phyloP scores from a whole-genome alignment of 208 protist genomes.

The Acanthamoeba castellanii region DNA sequence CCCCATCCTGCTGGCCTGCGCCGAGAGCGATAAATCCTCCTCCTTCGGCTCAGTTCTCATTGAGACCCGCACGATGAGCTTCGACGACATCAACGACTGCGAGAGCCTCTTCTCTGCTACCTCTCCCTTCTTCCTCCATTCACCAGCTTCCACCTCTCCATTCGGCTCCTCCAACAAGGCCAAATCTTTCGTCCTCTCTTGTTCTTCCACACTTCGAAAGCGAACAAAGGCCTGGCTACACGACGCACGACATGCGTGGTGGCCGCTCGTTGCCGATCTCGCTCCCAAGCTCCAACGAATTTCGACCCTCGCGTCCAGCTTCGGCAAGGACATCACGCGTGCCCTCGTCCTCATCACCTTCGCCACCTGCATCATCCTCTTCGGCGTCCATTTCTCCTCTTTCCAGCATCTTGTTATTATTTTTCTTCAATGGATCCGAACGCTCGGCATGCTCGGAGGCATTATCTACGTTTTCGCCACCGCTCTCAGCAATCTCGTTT shows the following conservation, averaged over 20 bases:
- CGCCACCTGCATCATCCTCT: constrained; percentile 33
- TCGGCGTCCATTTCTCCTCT: constrained; percentile 67
- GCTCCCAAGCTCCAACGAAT: constrained; percentile 6
- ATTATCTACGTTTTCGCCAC: constrained; percentile 48
- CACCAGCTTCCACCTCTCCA: neutral
- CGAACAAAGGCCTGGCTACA: neutral
- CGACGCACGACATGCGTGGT: neutral
- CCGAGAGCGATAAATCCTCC: constrained; percentile 7
- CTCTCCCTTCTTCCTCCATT: constrained; percentile 11
- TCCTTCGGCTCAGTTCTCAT: constrained; percentile 24
- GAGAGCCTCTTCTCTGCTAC: neutral
- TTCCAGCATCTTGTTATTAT: constrained; percentile 62
- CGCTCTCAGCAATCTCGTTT: constrained; percentile 37
- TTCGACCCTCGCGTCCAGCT: neutral
- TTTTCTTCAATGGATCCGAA: constrained; percentile 71
- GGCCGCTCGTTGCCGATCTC: neutral
- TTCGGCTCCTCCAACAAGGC: neutral
- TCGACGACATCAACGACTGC: constrained; percentile 19
- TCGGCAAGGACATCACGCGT: neutral
- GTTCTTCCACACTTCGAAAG: neutral
- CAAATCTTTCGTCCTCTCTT: neutral
- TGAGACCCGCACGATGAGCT: constrained; percentile 58
- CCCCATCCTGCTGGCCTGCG: constrained; percentile 19
- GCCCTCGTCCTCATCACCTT: constrained; percentile 29
- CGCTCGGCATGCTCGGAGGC: constrained; percentile 42